Base-by-base conservation (phyloP, 106 monocot species). In the Hemerocallis citrina region DNA sequence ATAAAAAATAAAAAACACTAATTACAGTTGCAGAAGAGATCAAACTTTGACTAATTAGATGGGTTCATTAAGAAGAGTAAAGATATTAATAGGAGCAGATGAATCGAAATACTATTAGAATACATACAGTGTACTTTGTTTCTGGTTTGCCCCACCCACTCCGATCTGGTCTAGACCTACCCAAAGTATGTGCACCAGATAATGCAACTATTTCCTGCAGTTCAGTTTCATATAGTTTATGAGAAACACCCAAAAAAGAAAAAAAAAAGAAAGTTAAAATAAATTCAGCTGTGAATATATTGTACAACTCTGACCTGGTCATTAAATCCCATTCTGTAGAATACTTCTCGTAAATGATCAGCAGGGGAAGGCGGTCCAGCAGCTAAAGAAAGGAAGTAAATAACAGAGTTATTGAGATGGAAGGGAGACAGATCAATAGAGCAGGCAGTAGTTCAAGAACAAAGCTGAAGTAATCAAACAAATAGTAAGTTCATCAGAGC, bases 91-190 rank as follows among this genome's bases (percentile, higher is more conserved):
- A 17, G 32, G 5, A 32, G 16, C 14, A n/a, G n/a, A 13, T 24
- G 3, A 15, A 61, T 7, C 4, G 32, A 68, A 35, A 17, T 42
- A 67, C 31, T 10, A 32, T 24, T 24, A 21, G 42, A 66, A 41
- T 7, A 62, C 75, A 69, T 84, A 96, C 96, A 13, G 98, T 99
- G 65, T 92, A 99, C 64, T 92, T 92, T 32, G 98, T 99, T 59
- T 85, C 98, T 80, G 85, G 88, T 77, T 99, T 99, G 39, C 98
- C 98, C 98, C 98, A 99, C 20, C 98, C 98, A 78, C 98, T 99
- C 12, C 98, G 81, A 42, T 99, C 98, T 38, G 92, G 85, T 77
- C 98, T 88, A 41, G 98, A 77, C 68, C 92, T 85, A 63, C 98
- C 98, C 39, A 99, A 75, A 47, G 98, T 99, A 66, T 99, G 92